A percentile compares a stretch with the other conserved stretches of the same genome.
Conservation (phyloP, 208 protist genomes). For the Leishmania tropica region DNA sequence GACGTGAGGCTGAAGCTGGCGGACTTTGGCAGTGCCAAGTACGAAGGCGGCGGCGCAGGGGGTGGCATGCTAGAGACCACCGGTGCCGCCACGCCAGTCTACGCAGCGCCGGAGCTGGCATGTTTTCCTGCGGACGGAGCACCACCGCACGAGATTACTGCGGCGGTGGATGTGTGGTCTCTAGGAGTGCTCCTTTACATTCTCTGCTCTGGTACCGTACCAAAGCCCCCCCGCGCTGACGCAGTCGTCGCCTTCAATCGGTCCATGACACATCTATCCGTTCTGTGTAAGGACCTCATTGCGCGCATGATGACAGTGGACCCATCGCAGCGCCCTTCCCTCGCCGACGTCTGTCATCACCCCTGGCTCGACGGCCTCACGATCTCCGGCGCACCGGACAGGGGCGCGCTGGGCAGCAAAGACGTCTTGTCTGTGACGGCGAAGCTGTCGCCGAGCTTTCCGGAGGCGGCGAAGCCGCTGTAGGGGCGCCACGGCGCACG, state of each 20-base stretch:
- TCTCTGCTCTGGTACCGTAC: conserved; percentile 68
- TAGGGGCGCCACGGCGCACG: neutral
- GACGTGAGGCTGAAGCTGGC: conserved; percentile 65
- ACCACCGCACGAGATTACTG: conserved; percentile 11
- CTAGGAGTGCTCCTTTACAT: conserved; percentile 79
- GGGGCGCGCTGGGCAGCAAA: conserved; percentile 16
- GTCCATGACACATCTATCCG: conserved; percentile 41
- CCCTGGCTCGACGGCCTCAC: conserved; percentile 43
- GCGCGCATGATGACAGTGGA: conserved; percentile 42
- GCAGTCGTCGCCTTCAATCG: conserved; percentile 26
- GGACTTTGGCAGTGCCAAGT: conserved; percentile 83
- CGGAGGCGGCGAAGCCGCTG: neutral
- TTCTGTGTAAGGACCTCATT: conserved; percentile 47
- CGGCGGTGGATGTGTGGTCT: conserved; percentile 72
- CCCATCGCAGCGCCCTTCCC: conserved; percentile 31
- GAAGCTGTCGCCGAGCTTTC: conserved; percentile 29
- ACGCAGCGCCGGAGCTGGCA: conserved; percentile 70
- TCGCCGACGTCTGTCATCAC: conserved; percentile 44
- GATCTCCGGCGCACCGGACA: conserved; percentile 16
- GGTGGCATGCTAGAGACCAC: conserved; percentile 15
- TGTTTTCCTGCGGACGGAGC: neutral
- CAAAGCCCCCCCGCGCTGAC: conserved; percentile 26
- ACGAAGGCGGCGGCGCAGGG: conserved; percentile 30
- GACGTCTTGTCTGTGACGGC: conserved; percentile 34
- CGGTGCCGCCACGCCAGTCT: conserved; percentile 51